Base-by-base conservation (phyloP, 2,329 filamentous ascomycete genomes). In the Fusarium praegraminearum region DNA sequence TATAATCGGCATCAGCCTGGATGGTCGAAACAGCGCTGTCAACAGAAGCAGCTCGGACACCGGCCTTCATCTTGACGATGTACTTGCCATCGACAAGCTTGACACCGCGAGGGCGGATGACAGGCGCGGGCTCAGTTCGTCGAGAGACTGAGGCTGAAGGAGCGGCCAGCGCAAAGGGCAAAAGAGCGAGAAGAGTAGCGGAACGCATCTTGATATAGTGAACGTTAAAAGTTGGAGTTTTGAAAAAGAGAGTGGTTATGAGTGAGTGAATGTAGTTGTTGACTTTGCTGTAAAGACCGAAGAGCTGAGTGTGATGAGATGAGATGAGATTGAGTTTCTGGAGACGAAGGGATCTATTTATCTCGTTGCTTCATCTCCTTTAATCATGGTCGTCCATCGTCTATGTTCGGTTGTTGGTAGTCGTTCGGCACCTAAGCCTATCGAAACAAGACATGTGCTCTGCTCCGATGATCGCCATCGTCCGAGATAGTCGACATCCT, bases 1-100 rank as follows among this genome's bases (percentile, higher is more conserved):
- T 76, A 60, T 76, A 75, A 50, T 80, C 77, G 61, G 79, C 78
- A 28, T 77, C 72, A 41, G 76, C 76, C 20, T 65, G 56, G 58
- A 80, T 76, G n/a, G 47, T 65, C 12, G 59, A 57, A 16, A 81
- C 69, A 52, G 74, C 73, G 18, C 63, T 56, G 32, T 55, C 57
- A 45, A 79, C 62, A 8, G 76, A 71, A 36, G 73, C 44, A 45
- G 60, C 41, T 8, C 46, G 46, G 28, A 71, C 43, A 12, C 68
- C 68, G 35, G 50, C 64, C 72, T 76, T 78, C 71, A 81, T 77
- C 69, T 77, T 79, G 70, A 81, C 73, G 33, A 81, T 81, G 74
- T 77, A 81, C 68, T 77, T 80, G 73, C 76, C 77, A 49, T 77
- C 75, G 36, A 81, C 63, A 54, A 77, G 61, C 63, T 76, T 61